These are phyloP conservation scores for Ophiosphaerella narmari DNA, from an alignment of 2,329 filamentous ascomycete genomes.

Conservation along the genomic window DNA sequence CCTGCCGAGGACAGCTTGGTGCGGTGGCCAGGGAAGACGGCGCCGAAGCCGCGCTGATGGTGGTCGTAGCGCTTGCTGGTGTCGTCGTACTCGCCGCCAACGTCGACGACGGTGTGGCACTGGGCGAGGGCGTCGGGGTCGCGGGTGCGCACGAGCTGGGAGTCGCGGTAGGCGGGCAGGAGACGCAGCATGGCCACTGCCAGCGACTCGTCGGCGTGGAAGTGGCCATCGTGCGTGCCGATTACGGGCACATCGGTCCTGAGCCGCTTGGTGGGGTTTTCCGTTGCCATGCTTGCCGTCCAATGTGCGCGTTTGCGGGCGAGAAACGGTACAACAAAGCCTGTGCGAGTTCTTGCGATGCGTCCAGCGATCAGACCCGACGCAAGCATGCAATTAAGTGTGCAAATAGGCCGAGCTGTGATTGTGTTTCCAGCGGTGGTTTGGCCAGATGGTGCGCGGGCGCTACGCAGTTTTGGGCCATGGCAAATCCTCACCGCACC, in stretches of 20 bases:
- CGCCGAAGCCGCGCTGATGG: slow-evolving; percentile 89
- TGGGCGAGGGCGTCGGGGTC: slow-evolving; percentile 76
- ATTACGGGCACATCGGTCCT: slow-evolving; percentile 74
- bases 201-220: slow-evolving; percentile 97
- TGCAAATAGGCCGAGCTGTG: no score
- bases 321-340: background rate
- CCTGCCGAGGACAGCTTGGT: slow-evolving; percentile 95
- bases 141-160: slow-evolving; percentile 81
- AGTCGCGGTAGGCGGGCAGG: slow-evolving; percentile 77
- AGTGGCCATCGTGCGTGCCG: slow-evolving; percentile 97
- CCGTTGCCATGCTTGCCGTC: slow-evolving; percentile 34
- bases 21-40: slow-evolving; percentile 78
- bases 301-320: background rate
- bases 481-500: slow-evolving; percentile 11
- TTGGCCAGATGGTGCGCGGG: slow-evolving; percentile 8
- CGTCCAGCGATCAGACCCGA: slow-evolving; percentile 7
- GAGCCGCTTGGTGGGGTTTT: slow-evolving; percentile 71
- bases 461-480: slow-evolving; percentile 21
- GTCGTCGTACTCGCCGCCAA: slow-evolving; percentile 92
- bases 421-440: no score
- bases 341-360: background rate
- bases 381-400: slow-evolving; percentile 22
- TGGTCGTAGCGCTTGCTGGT: slow-evolving; percentile 84
- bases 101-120: slow-evolving; percentile 96
- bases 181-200: slow-evolving; percentile 94